Conservation (phyloP, 495 filamentous ascomycete genomes). For the Aspergillus egyptiacus region DNA sequence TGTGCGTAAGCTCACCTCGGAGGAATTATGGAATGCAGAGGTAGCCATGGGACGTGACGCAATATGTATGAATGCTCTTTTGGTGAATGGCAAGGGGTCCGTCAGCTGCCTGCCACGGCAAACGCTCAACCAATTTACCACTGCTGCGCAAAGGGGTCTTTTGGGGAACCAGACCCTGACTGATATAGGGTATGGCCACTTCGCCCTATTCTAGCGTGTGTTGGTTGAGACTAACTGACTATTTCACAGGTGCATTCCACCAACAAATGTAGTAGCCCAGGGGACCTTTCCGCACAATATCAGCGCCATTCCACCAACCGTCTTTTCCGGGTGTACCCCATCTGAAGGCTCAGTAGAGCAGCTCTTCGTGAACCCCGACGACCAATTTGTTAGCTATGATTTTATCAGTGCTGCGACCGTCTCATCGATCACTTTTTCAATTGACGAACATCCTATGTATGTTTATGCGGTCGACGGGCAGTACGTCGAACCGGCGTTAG, state of each 20-base stretch:
- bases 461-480: conserved; percentile 40
- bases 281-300: conserved; percentile 14
- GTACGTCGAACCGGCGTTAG: conserved; percentile 30
- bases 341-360: conserved; percentile 23
- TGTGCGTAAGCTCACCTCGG: conserved; percentile 46
- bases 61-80: conserved; percentile 40
- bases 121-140: conserved; percentile 31
- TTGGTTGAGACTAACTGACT: not conserved
- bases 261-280: conserved; percentile 3
- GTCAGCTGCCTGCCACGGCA: conserved; percentile 39
- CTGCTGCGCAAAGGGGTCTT: conserved; percentile 19
- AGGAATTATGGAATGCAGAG: conserved; percentile 37
- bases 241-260: conserved; percentile 12
- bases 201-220: not conserved
- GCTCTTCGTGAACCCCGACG: conserved; percentile 23
- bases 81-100: conserved; percentile 53
- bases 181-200: conserved; percentile 40
- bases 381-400: conserved; percentile 29
- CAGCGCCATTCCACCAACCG: conserved; percentile 12
- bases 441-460: conserved; percentile 40
- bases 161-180: conserved; percentile 35
- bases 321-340: conserved; percentile 29
- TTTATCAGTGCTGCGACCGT: conserved; percentile 26
- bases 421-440: conserved; percentile 25
- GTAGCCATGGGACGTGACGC: conserved; percentile 34